Evolutionary conservation across 1,284 basidiomycete species (phyloP), one percentile per base, ranked within the genome.

Genomic region (Trametes sp.): DNA sequence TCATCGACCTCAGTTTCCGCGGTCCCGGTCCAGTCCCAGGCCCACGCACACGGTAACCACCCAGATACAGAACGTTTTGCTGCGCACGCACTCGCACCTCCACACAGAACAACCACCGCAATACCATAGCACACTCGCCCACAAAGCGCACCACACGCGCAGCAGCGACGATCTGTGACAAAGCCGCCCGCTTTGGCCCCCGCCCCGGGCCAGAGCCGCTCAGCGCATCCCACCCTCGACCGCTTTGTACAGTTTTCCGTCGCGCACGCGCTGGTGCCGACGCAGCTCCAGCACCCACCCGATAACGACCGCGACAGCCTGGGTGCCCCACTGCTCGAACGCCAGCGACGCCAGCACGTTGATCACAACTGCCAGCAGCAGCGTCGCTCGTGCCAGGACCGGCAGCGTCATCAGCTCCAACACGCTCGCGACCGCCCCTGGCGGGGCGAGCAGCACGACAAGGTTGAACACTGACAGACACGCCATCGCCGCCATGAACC

Each of bases 371-470:
- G 88, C 87, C 3, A 82, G 74, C 26, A 95, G 79, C 33, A 99
- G 81, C 69, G 87, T 84, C 62, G 85, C 74, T 68, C 94, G 88
- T 68, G 89, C 96, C 19, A 82, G 72, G 50, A 83, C 75, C 0
- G 95, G 94, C 19, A 99, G 80, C 4, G 81, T 74, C 82, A 97
- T 90, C 69, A 99, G 82, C 67, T 93, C 91, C 42, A 99, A 82
- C 50, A 96, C 75, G 19, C 84, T 75, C 28, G 84, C 83, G 55
- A 96, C 71, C 10, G 82, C 76, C 46, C 81, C 77, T 2, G 90
- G 87, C 4, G 95, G 93, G 4, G 82, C 78, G 49, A 97, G 80
- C 44, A 97, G 78, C 49, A 96, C 86, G 61, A 93, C 79, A 3
- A 91, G 74, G 72, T 92, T 95, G 79, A 97, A 90, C 9, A 80